Conservation (phyloP, 352 stramenopile genomes). For the Phytopythium aichiense region DNA sequence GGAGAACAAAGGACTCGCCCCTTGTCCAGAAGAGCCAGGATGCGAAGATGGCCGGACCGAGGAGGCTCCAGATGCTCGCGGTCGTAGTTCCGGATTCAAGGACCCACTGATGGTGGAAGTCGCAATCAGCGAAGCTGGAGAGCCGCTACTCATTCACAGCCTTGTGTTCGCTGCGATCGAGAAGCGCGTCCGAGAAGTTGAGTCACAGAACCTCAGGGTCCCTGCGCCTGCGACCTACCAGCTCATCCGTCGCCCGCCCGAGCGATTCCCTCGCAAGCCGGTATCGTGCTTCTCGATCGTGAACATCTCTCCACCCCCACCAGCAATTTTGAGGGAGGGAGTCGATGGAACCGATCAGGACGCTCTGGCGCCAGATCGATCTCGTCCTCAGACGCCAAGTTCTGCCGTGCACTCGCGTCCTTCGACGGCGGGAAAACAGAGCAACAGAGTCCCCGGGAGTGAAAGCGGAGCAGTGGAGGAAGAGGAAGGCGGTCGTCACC, state of each 20-base stretch:
- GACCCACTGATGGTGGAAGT: slow-evolving; percentile 40
- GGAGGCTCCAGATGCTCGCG: not conserved
- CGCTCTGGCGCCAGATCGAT: not conserved
- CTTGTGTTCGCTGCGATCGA: slow-evolving; percentile 53
- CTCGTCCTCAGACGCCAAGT: not conserved
- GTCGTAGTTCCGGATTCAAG: not conserved
- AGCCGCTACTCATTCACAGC: slow-evolving; percentile 52
- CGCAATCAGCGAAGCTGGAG: slow-evolving; percentile 33
- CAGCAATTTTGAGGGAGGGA: not conserved
- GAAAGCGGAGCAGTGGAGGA: not conserved
- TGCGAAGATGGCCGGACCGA: not conserved
- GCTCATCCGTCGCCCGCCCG: slow-evolving; percentile 63
- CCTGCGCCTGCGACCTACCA: slow-evolving; percentile 65
- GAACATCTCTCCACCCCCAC: not conserved
- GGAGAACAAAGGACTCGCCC: not conserved
- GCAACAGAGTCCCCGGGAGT: not conserved
- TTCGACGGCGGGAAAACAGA: slow-evolving; percentile 16
- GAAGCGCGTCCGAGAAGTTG: slow-evolving; percentile 60
- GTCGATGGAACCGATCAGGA: not conserved
- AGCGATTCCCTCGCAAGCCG: slow-evolving; percentile 56
- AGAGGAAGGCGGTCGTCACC: not conserved
- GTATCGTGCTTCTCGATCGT: slow-evolving; percentile 45
- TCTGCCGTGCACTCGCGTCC: slow-evolving; percentile 8
- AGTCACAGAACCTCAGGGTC: slow-evolving; percentile 54
- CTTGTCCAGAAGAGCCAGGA: not conserved